Percentiles rank a stretch among this genome's conserved stretches.
Evolutionary conservation across 257 asterid species (phyloP).

Genomic region (Jasminum sambac): DNA sequence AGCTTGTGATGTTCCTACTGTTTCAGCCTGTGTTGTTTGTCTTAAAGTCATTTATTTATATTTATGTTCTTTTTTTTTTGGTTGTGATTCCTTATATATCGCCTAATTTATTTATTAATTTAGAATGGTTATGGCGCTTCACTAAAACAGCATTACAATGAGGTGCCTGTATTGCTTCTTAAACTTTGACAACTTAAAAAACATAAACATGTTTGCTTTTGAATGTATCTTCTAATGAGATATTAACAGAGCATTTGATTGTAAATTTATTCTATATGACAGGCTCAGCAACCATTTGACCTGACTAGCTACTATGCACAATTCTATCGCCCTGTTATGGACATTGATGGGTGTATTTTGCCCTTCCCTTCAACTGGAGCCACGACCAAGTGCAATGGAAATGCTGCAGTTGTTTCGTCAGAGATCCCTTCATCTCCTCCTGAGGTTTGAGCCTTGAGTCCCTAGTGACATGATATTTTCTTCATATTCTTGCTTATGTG

Average conservation of each 20-base stretch:
- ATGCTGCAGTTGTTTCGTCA: conserved; percentile 56
- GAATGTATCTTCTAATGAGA: background rate
- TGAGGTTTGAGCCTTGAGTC: conserved; percentile 60
- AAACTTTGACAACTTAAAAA: background rate
- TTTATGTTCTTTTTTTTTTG: conserved; percentile 5
- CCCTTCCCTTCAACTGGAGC: conserved; percentile 66
- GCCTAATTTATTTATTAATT: conserved; percentile 9
- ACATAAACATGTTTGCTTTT: conserved; percentile 8
- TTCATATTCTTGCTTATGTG: background rate
- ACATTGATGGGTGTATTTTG: conserved; percentile 71
- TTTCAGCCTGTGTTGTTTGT: conserved; percentile 70
- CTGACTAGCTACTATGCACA: conserved; percentile 83
- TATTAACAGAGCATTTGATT: conserved; percentile 11
- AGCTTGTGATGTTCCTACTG: conserved; percentile 68
- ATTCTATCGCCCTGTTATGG: conserved; percentile 62
- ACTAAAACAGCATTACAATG: background rate
- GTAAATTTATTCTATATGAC: conserved; percentile 11
- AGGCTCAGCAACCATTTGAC: conserved; percentile 81
- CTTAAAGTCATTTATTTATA: conserved; percentile 21
- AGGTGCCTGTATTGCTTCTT: conserved; percentile 11
- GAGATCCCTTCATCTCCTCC: conserved; percentile 71
- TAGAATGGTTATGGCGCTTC: background rate
- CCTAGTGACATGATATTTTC: background rate
- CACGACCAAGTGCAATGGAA: conserved; percentile 65
- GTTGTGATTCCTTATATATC: background rate